A percentile compares a stretch with the other conserved stretches of the same genome.
Conservation (phyloP, 140 eudicot genomes). For the Flaveria floridana region DNA sequence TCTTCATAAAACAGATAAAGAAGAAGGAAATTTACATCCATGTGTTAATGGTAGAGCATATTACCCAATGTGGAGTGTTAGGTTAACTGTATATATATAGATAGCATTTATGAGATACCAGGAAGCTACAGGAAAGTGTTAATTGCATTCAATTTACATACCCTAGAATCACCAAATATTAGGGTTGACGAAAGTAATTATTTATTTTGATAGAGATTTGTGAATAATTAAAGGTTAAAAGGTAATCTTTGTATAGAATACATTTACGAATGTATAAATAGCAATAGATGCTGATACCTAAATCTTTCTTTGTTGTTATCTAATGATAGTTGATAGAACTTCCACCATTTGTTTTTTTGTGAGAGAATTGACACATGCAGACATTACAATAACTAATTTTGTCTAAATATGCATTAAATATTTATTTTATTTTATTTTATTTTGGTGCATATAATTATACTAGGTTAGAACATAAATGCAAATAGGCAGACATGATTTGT, state of each 20-base stretch:
- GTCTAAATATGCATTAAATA: slow-evolving; percentile 7
- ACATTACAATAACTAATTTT: not conserved
- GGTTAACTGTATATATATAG: slow-evolving; percentile 10
- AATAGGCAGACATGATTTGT: slow-evolving; percentile 14
- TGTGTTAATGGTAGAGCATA: not conserved
- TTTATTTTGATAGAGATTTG: not conserved
- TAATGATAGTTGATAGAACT: not conserved
- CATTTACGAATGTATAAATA: not conserved
- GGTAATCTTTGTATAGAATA: not conserved
- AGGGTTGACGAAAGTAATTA: not conserved
- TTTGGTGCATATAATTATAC: not conserved
- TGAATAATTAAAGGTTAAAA: not conserved
- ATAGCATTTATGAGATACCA: slow-evolving; percentile 11
- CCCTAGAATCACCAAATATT: not conserved
- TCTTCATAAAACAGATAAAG: not conserved
- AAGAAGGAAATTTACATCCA: slow-evolving; percentile 6
- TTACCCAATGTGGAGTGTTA: slow-evolving; percentile 18
- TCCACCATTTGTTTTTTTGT: not conserved
- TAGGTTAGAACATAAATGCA: not conserved
- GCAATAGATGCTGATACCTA: not conserved
- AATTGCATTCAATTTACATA: slow-evolving; percentile 9
- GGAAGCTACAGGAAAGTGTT: not conserved
- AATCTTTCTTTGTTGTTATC: not conserved
- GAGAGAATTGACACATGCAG: not conserved
- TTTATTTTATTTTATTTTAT: not conserved